These are phyloP conservation scores for Pneumocystis murina DNA, from an alignment of 1,139 yeast species.

Conservation along the genomic window DNA sequence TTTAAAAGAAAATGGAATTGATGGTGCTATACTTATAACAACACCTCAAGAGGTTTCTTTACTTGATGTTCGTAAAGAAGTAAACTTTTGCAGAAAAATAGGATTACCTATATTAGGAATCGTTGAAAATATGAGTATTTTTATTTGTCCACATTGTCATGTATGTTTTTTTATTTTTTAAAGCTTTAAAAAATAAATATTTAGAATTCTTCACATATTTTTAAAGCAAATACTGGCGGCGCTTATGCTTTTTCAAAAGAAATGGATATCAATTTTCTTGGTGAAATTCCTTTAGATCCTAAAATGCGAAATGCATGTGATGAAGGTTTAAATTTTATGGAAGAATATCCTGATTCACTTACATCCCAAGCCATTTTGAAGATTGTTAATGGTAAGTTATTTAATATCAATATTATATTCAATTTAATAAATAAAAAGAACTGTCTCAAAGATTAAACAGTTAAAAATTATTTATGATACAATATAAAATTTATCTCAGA, in stretches of 20 bases:
- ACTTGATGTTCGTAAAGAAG: slow-evolving; percentile 86
- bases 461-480: slow-evolving; percentile 6
- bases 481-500: background rate
- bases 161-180: slow-evolving; percentile 34
- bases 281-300: slow-evolving; percentile 91
- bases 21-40: slow-evolving; percentile 89
- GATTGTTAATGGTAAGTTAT: slow-evolving; percentile 43
- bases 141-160: slow-evolving; percentile 88
- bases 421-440: slow-evolving; percentile 16
- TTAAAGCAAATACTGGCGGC: slow-evolving; percentile 91
- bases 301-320: slow-evolving; percentile 85
- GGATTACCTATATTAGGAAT: slow-evolving; percentile 71
- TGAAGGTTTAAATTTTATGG: slow-evolving; percentile 72
- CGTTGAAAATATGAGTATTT: slow-evolving; percentile 96
- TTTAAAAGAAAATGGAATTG: slow-evolving; percentile 79
- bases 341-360: slow-evolving; percentile 78
- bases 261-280: slow-evolving; percentile 59
- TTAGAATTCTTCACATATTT: slow-evolving; percentile 45
- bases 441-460: slow-evolving; percentile 13
- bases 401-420: slow-evolving; percentile 1
- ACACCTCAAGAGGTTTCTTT: slow-evolving; percentile 97
- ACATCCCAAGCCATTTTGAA: slow-evolving; percentile 76
- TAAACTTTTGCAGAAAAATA: slow-evolving; percentile 87
- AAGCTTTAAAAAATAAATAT: background rate
- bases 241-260: slow-evolving; percentile 76